These are phyloP conservation scores for Erysiphe pulchra DNA, from an alignment of 2,329 filamentous ascomycete species.

Conservation along the genomic window DNA sequence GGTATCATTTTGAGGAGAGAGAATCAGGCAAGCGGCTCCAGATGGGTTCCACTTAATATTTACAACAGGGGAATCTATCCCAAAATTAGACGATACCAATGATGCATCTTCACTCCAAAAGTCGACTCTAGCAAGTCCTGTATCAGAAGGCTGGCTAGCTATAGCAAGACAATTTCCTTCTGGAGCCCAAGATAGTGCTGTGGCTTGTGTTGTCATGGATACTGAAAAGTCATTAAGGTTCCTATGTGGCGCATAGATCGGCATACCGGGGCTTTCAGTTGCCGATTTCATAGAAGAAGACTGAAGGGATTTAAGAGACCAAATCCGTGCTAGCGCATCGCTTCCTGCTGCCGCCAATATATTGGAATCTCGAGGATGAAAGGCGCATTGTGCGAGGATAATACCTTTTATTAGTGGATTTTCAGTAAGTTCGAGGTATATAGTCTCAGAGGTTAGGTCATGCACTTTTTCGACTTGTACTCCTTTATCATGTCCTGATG, in stretches of 20 bases:
- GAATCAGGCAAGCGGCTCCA: conserved; percentile 26
- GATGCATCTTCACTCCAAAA: conserved; percentile 29
- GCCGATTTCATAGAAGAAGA: conserved; percentile 16
- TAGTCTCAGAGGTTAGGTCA: conserved; percentile 32
- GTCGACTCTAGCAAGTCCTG: conserved; percentile 23
- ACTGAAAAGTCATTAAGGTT: conserved; percentile 28
- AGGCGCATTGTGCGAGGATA: conserved; percentile 41
- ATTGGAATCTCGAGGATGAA: conserved; percentile 37
- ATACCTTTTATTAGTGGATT: conserved; percentile 22
- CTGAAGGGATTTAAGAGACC: conserved; percentile 30
- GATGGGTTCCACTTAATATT: conserved; percentile 34
- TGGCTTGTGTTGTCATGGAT: conserved; percentile 25
- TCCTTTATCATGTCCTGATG: conserved; percentile 30
- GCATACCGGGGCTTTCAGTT: conserved; percentile 14
- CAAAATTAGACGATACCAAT: conserved; percentile 25
- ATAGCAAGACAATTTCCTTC: conserved; percentile 30
- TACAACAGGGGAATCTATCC: conserved; percentile 32
- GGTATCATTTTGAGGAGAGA: conserved; percentile 27
- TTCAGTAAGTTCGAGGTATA: conserved; percentile 27
- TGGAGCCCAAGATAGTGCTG: conserved; percentile 33
- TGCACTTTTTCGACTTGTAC: conserved; percentile 38
- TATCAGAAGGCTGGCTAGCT: conserved; percentile 25
- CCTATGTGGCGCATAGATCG: conserved; percentile 12
- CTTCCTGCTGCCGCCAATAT: conserved; percentile 42
- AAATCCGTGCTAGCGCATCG: conserved; percentile 44